A percentile compares a stretch with the other conserved stretches of the same genome.
phyloP scores from a whole-genome alignment of 139 green algal species.

The Chlamydomonas incerta region DNA sequence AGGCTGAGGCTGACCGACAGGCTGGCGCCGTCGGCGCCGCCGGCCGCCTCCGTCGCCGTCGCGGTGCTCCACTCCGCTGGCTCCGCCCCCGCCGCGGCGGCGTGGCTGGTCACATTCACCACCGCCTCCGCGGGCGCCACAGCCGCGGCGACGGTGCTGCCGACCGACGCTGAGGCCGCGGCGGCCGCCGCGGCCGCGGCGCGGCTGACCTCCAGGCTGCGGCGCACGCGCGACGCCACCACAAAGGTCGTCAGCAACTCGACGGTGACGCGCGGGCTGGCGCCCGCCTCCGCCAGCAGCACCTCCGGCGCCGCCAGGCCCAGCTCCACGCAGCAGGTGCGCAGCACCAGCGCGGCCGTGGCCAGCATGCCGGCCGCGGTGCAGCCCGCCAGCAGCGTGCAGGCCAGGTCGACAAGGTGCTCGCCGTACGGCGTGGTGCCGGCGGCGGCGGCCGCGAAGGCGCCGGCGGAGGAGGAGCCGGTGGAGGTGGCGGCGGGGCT shows the following conservation, averaged over 20 bases:
- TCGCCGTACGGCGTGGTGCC: neutral
- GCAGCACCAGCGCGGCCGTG: slow-evolving; percentile 26
- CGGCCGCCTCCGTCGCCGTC: neutral
- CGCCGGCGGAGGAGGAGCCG: neutral
- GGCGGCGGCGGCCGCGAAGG: neutral
- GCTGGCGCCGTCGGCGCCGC: neutral
- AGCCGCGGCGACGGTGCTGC: too few relatives aligned
- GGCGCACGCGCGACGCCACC: neutral
- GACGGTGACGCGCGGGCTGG: neutral
- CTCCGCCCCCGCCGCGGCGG: too few relatives aligned
- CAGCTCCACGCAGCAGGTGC: neutral
- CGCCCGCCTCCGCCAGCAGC: slow-evolving; percentile 36
- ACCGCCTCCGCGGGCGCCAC: neutral
- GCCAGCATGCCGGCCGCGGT: neutral
- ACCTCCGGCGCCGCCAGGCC: slow-evolving; percentile 10
- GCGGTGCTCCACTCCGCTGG: neutral
- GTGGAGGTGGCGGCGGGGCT: too few relatives aligned
- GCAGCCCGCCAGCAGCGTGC: slow-evolving; percentile 28
- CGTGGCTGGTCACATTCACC: neutral
- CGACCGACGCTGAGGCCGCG: neutral
- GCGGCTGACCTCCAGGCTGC: too few relatives aligned
- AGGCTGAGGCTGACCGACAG: neutral
- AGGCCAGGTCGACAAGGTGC: slow-evolving; percentile 28
- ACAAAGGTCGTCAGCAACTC: neutral
- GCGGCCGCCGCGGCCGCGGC: neutral